Conservation (phyloP, 1,284 basidiomycete species). For the Vanrija pseudolonga region DNA sequence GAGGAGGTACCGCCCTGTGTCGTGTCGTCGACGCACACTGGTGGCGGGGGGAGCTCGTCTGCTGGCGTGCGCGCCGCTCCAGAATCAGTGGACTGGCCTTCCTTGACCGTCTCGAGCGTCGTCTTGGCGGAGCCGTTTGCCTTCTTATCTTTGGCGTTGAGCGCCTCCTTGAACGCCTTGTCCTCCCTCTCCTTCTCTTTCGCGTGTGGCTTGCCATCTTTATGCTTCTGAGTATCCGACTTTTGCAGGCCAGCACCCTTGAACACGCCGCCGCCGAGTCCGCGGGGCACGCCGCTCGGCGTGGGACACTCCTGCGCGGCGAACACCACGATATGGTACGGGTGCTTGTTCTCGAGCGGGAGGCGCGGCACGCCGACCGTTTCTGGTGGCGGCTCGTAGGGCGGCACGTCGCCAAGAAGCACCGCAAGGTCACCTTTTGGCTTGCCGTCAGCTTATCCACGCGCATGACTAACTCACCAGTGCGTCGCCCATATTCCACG, state of each 20-base stretch:
- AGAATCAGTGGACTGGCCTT: background rate
- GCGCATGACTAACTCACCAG: slow-evolving; percentile 38
- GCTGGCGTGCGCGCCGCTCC: background rate
- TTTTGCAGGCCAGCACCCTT: slow-evolving; percentile 43
- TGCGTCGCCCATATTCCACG: slow-evolving; percentile 55
- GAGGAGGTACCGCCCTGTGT: background rate
- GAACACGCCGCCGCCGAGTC: slow-evolving; percentile 46
- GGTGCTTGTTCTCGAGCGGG: slow-evolving; percentile 44
- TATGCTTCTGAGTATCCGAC: slow-evolving; percentile 7
- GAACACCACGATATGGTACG: slow-evolving; percentile 54
- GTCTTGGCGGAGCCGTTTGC: background rate
- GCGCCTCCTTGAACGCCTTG: slow-evolving; percentile 1
- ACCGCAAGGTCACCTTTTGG: slow-evolving; percentile 53
- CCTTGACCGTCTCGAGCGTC: too few relatives aligned
- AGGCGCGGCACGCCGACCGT: slow-evolving; percentile 25
- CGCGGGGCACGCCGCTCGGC: slow-evolving; percentile 46
- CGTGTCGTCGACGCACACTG: background rate
- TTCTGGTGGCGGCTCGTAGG: slow-evolving; percentile 37
- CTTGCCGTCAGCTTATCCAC: slow-evolving; percentile 11
- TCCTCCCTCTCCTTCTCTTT: slow-evolving; percentile 22
- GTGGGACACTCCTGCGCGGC: slow-evolving; percentile 53
- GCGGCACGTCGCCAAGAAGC: slow-evolving; percentile 50
- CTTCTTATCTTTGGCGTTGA: slow-evolving; percentile 4
- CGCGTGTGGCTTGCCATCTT: slow-evolving; percentile 8
- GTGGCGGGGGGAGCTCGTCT: background rate